Evolutionary conservation across 2,329 filamentous ascomycete genomes (phyloP).

Genomic region (Scytalidium lignicola): DNA sequence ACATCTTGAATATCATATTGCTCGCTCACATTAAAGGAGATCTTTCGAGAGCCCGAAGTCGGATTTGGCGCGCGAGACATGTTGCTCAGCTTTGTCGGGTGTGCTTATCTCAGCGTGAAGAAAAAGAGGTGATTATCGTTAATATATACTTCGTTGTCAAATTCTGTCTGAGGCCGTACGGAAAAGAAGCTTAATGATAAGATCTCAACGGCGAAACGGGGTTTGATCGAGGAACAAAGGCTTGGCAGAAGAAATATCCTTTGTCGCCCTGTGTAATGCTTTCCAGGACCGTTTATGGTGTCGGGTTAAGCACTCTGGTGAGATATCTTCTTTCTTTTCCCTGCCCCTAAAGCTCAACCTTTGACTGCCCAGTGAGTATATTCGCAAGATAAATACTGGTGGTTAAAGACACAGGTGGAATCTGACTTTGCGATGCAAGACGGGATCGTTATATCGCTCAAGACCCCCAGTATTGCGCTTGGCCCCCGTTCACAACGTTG

Average conservation of each 20-base stretch:
- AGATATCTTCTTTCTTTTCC: too few species aligned
- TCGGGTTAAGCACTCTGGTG: too few species aligned
- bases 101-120: too few species aligned
- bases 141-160: too few species aligned
- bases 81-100: neutral
- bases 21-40: slow-evolving; percentile 99
- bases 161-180: too few species aligned
- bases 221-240: neutral
- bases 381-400: neutral
- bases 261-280: too few species aligned
- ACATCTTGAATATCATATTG: slow-evolving; percentile 99
- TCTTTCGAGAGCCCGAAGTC: slow-evolving; percentile 75
- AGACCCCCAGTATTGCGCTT: neutral
- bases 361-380: too few species aligned
- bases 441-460: neutral
- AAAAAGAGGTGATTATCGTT: too few species aligned
- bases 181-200: too few species aligned
- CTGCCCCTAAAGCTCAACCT: too few species aligned
- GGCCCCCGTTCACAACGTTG: neutral
- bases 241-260: neutral
- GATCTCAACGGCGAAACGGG: too few species aligned
- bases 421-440: neutral
- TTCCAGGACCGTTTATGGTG: too few species aligned
- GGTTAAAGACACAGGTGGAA: neutral
- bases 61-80: slow-evolving; percentile 42